phyloP scores from a whole-genome alignment of 768 basidiomycete species.

The Calocybe indica region DNA sequence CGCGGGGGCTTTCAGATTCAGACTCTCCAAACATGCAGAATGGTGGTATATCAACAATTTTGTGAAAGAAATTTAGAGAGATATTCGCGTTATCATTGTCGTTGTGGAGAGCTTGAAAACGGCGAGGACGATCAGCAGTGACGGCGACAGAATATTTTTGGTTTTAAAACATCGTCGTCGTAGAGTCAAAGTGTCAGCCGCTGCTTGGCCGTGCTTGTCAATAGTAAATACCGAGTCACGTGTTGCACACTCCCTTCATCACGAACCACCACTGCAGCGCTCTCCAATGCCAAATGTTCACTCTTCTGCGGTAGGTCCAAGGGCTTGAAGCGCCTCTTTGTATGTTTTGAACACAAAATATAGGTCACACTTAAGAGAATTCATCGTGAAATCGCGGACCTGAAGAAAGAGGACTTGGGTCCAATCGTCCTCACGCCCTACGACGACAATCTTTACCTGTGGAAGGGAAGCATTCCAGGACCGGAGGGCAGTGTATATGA shows the following conservation, averaged over 20 bases:
- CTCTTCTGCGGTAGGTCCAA: slow-evolving; percentile 16
- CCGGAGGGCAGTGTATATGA: slow-evolving; percentile 82
- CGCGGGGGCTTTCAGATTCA: slow-evolving; percentile 73
- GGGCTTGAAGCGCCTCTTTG: neutral
- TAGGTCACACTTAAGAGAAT: slow-evolving; percentile 76
- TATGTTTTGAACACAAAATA: neutral
- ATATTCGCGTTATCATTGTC: slow-evolving; percentile 27
- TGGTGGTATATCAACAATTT: neutral
- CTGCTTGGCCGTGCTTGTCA: no score
- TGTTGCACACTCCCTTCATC: no score
- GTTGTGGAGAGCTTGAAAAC: no score
- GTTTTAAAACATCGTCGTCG: no score
- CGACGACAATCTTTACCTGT: slow-evolving; percentile 60
- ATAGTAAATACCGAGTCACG: no score
- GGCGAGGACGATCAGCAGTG: no score
- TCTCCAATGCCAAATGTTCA: no score
- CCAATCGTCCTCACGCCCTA: slow-evolving; percentile 61
- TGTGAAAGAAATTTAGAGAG: slow-evolving; percentile 1
- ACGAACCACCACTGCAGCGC: no score
- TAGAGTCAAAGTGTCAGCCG: no score
- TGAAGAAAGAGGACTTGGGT: slow-evolving; percentile 80
- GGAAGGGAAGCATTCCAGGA: slow-evolving; percentile 76
- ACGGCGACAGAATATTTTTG: no score
- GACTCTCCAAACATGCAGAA: slow-evolving; percentile 73
- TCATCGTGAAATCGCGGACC: slow-evolving; percentile 73